Base-by-base conservation (phyloP, 108 stramenopile species). In the Nannochloropsis gaditana region DNA sequence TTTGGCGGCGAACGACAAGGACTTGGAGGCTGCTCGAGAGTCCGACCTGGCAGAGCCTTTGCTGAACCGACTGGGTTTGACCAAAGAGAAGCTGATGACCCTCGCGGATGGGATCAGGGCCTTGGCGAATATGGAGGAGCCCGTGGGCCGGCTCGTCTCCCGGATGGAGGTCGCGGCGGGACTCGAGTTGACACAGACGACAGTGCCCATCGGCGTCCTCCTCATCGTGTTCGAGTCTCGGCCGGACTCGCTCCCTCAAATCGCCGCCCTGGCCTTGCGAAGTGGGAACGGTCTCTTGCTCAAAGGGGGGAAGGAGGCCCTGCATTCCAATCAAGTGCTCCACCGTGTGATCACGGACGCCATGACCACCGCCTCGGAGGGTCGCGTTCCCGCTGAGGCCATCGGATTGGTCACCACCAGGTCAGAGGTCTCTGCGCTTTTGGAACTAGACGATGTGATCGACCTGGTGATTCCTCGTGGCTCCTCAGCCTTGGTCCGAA, bases 401-500 rank as follows among this genome's bases (percentile, higher is more conserved):
- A 95, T 98, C 90, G 95, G 91, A 9, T 91, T 98, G 83, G 95
- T 99, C 41, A 94, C 95, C 1, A 94, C 93, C 45, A 92, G 97
- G 45, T 95, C 93, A 44, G 97, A 96, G 85, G 92, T 95, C 8
- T 9, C 42, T 1, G 88, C 44, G 73, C 83, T 92, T 43, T 86
- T 93, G 9, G 79, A 89, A 79, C 85, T 89, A 9, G 88, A 92
- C 90, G 44, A 90, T 85, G 93, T 95, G 44, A 97, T 99, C 84
- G 99, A 99, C 86, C 95, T 99, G 82, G 97, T 98, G 83, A 98
- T 99, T 90, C 99, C 99, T 50, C 93, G 99, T 21, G 99, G 99
- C 31, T 92, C 94, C 84, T 96, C 96, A 86, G 92, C 89, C 2
- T 90, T 98, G 15, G 96, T 98, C 15, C 92, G 91, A 3, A 94